Conservation (phyloP, 768 basidiomycete genomes). For the Lactarius quietus region DNA sequence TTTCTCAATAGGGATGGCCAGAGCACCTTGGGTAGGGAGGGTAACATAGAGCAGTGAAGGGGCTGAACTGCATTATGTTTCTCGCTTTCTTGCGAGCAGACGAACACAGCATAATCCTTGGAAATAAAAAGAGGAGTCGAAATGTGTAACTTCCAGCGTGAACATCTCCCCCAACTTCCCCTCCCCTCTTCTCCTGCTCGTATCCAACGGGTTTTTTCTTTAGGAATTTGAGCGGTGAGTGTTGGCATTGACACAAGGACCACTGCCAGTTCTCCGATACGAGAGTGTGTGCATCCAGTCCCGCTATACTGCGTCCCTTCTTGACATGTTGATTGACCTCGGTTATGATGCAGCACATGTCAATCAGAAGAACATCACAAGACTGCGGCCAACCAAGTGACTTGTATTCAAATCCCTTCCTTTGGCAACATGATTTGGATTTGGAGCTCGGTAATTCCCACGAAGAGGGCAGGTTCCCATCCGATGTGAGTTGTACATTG, state of each 20-base stretch:
- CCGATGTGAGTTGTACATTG: neutral
- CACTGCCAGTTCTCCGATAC: neutral
- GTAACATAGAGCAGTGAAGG: neutral
- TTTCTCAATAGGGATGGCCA: neutral
- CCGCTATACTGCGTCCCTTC: neutral
- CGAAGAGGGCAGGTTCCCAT: neutral
- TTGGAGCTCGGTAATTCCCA: neutral
- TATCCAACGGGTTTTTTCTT: neutral
- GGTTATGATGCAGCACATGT: conserved; percentile 7
- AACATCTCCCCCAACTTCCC: neutral
- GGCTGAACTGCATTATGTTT: neutral
- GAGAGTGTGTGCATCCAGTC: neutral
- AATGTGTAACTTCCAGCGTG: conserved; percentile 1
- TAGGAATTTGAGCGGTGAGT: neutral
- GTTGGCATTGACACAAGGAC: neutral
- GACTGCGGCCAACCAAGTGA: neutral
- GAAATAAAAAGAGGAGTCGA: conserved; percentile 5
- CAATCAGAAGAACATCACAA: neutral
- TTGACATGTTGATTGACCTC: neutral
- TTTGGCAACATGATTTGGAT: neutral
- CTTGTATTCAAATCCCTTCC: neutral
- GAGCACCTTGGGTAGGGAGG: neutral
- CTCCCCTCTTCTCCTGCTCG: neutral
- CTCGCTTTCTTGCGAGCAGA: neutral
- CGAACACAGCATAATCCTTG: neutral